These are phyloP conservation scores for Saxophila tyrrhenica DNA, from an alignment of 495 filamentous ascomycete species.

Conservation along the genomic window DNA sequence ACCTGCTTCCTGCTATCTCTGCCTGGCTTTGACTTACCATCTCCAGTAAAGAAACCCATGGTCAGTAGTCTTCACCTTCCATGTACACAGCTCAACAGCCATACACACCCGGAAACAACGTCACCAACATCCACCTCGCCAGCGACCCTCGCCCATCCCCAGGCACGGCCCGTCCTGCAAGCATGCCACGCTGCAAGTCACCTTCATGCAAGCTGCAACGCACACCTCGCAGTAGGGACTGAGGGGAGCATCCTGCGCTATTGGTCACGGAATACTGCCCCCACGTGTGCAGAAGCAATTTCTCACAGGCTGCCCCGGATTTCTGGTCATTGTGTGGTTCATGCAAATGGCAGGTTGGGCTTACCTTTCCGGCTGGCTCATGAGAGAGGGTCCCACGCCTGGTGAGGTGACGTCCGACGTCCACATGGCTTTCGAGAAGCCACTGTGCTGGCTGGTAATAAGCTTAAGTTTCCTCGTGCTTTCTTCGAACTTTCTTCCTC, in stretches of 20 bases:
- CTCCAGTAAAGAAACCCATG: too few species aligned
- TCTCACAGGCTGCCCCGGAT: not conserved
- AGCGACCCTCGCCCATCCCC: not conserved
- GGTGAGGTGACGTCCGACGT: not conserved
- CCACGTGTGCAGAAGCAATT: not conserved
- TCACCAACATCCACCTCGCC: too few species aligned
- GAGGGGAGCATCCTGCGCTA: not conserved
- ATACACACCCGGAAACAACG: too few species aligned
- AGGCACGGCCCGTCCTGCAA: not conserved
- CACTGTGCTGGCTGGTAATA: too few species aligned
- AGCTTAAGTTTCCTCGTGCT: not conserved
- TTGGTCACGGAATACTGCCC: not conserved
- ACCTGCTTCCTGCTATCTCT: not conserved
- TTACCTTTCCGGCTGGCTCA: not conserved
- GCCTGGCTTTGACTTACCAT: too few species aligned
- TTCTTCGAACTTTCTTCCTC: too few species aligned
- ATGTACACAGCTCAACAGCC: too few species aligned
- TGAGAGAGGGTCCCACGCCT: not conserved
- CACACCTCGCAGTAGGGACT: not conserved
- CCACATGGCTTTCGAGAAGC: not conserved
- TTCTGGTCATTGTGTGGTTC: not conserved
- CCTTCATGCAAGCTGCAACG: not conserved
- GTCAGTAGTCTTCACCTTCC: too few species aligned
- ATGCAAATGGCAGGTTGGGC: not conserved
- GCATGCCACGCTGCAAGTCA: conserved; percentile 16